A percentile compares a stretch with the other conserved stretches of the same genome.
Evolutionary conservation across 805 yeast species (phyloP).

Genomic region (Metschnikowia bowlesiae): DNA sequence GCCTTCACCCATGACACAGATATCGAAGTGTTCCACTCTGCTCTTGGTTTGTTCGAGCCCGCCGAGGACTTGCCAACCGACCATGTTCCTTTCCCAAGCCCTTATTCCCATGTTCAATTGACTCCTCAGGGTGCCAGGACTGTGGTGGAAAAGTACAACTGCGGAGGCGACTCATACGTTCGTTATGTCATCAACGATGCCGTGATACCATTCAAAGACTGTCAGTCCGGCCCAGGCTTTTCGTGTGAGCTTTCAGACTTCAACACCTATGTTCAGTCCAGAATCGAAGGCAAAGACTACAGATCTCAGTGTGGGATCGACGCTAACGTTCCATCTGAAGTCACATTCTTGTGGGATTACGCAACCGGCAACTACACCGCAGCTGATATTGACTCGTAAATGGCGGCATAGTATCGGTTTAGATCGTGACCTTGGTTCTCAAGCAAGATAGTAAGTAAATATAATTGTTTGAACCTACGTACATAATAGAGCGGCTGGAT

Average conservation of each 20-base stretch:
- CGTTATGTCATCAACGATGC: slow-evolving; percentile 39
- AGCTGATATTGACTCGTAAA: slow-evolving; percentile 14
- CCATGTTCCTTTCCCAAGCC: slow-evolving; percentile 43
- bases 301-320: slow-evolving; percentile 24
- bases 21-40: slow-evolving; percentile 55
- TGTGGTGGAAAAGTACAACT: slow-evolving; percentile 33
- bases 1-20: slow-evolving; percentile 77
- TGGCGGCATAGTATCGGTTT: too few relatives aligned
- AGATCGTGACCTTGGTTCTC: too few relatives aligned
- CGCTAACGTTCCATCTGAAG: slow-evolving; percentile 19
- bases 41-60: slow-evolving; percentile 54
- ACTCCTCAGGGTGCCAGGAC: slow-evolving; percentile 41
- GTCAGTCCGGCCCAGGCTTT: slow-evolving; percentile 40
- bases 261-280: slow-evolving; percentile 24
- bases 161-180: slow-evolving; percentile 29
- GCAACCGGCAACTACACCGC: slow-evolving; percentile 20
- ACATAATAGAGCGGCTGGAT: too few relatives aligned
- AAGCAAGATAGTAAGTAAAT: too few relatives aligned
- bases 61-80: slow-evolving; percentile 41
- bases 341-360: slow-evolving; percentile 43
- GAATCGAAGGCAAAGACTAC: slow-evolving; percentile 26
- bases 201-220: slow-evolving; percentile 32
- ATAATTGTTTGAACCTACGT: too few relatives aligned
- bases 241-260: slow-evolving; percentile 37
- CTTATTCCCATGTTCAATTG: slow-evolving; percentile 39